These are phyloP conservation scores for Pseudogymnoascus sp. DNA, from an alignment of 2,329 filamentous ascomycete species.

Conservation along the genomic window DNA sequence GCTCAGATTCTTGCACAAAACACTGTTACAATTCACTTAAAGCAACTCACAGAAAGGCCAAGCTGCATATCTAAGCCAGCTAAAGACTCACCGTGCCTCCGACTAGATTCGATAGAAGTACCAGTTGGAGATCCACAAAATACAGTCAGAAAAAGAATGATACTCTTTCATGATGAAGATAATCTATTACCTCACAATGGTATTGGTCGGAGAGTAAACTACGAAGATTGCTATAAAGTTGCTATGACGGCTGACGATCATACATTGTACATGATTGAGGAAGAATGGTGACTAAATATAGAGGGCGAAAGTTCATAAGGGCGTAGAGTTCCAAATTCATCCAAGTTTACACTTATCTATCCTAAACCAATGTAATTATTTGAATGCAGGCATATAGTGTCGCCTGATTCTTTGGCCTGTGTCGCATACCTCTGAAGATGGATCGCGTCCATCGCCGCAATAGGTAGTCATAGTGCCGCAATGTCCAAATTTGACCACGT, in stretches of 20 bases:
- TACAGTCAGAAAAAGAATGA: slow-evolving; percentile 11
- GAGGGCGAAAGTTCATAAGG: background rate
- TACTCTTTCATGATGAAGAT: slow-evolving; percentile 7
- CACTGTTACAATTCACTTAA: slow-evolving; percentile 14
- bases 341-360: background rate
- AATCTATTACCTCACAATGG: slow-evolving; percentile 14
- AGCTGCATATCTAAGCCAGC: slow-evolving; percentile 12
- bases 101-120: slow-evolving; percentile 12
- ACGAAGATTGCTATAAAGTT: slow-evolving; percentile 15
- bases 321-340: background rate
- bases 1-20: slow-evolving; percentile 15
- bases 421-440: background rate
- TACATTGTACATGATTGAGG: slow-evolving; percentile 15
- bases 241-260: slow-evolving; percentile 15
- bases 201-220: slow-evolving; percentile 8
- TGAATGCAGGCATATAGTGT: background rate
- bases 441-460: background rate
- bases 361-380: background rate
- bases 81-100: background rate
- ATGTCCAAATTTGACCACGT: background rate
- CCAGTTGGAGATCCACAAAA: slow-evolving; percentile 13
- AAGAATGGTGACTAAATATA: background rate
- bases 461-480: background rate
- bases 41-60: slow-evolving; percentile 12
- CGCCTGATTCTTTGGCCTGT: background rate